phyloP scores from a whole-genome alignment of 345 rosid genomes.

The Melaleuca quinquenervia region DNA sequence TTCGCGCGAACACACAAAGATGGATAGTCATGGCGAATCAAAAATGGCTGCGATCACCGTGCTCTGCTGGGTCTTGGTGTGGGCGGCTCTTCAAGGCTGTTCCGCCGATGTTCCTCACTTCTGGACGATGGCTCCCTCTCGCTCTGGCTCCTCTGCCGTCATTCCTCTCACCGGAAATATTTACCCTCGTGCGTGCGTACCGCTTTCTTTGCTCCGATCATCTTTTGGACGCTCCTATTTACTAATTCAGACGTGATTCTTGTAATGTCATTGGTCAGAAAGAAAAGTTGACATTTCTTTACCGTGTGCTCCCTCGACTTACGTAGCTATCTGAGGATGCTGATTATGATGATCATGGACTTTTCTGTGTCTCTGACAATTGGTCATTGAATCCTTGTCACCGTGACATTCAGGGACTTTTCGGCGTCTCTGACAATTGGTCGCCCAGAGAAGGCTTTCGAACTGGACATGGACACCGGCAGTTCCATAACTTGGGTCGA shows the following conservation, averaged over 20 bases:
- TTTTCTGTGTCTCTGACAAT: constrained; percentile 42
- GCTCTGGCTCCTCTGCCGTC: constrained; percentile 28
- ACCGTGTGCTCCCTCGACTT: neutral
- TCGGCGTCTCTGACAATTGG: constrained; percentile 54
- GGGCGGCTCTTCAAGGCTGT: neutral
- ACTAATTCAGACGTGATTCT: neutral
- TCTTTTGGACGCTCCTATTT: neutral
- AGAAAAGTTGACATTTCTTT: neutral
- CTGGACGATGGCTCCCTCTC: neutral
- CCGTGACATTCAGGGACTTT: constrained; percentile 43
- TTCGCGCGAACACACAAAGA: neutral
- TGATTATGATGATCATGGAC: constrained; percentile 29
- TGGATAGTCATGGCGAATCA: neutral
- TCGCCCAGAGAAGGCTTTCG: constrained; percentile 57
- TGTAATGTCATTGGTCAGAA: neutral
- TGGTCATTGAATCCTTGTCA: neutral
- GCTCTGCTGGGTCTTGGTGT: neutral
- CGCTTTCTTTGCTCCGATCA: neutral
- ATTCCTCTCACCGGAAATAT: constrained; percentile 62
- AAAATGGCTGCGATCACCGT: neutral
- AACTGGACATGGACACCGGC: constrained; percentile 80
- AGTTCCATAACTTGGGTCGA: constrained; percentile 91
- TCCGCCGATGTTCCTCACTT: constrained; percentile 9
- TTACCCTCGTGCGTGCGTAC: constrained; percentile 66
- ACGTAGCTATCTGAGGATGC: neutral